phyloP scores from a whole-genome alignment of 495 filamentous ascomycete genomes.

The Xylaria acuta region DNA sequence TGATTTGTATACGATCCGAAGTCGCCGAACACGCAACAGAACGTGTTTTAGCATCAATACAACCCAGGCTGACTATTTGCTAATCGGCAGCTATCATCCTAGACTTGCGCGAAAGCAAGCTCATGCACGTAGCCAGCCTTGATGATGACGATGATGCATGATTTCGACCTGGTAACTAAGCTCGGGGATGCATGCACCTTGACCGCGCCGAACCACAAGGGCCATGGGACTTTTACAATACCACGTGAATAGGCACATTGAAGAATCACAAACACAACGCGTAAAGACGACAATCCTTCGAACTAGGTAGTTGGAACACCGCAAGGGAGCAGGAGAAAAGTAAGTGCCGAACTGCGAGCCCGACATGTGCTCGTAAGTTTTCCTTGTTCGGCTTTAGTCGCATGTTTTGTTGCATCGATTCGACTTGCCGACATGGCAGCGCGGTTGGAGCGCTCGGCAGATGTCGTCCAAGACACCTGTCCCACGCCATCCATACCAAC shows the following conservation, averaged over 20 bases:
- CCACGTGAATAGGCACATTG: not conserved
- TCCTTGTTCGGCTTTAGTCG: conserved; percentile 15
- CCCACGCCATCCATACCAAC: not conserved
- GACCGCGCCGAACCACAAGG: not conserved
- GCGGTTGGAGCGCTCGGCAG: conserved; percentile 26
- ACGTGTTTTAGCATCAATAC: not conserved
- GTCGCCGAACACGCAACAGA: not conserved
- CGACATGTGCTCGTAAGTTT: conserved; percentile 14
- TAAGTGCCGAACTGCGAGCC: conserved; percentile 18
- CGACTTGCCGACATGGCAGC: conserved; percentile 18
- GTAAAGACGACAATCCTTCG: not conserved
- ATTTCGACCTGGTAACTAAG: not conserved
- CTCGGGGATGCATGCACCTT: not conserved
- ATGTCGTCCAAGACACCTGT: conserved; percentile 15
- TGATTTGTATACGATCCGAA: too few species aligned
- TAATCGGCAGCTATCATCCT: not conserved
- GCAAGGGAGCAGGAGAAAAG: not conserved
- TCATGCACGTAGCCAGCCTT: not conserved
- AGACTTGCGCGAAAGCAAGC: not conserved
- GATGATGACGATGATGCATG: not conserved
- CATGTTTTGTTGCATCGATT: conserved; percentile 21
- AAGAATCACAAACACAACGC: not conserved
- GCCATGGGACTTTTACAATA: not conserved
- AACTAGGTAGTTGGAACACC: not conserved
- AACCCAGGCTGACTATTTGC: not conserved